These are phyloP conservation scores for Cutaneotrichosporon sp. DNA, from an alignment of 1,284 basidiomycete species.

Conservation along the genomic window DNA sequence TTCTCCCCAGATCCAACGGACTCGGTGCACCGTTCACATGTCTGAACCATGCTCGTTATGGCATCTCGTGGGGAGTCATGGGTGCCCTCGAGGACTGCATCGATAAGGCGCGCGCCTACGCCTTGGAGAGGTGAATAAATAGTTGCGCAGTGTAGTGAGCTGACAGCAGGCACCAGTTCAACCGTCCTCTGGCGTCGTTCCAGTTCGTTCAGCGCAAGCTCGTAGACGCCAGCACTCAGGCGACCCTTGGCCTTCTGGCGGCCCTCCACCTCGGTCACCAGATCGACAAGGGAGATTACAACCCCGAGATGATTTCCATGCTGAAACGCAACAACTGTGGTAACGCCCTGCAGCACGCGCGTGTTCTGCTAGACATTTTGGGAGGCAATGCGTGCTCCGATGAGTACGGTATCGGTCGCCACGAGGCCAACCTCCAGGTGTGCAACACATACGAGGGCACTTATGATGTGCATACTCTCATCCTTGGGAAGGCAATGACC, in stretches of 20 bases:
- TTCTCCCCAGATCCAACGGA: conserved; percentile 70
- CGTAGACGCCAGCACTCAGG: conserved; percentile 83
- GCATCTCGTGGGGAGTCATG: conserved; percentile 91
- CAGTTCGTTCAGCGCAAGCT: conserved; percentile 96
- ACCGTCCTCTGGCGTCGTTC: conserved; percentile 83
- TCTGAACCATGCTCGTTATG: conserved; percentile 82
- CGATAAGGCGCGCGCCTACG: conserved; percentile 70
- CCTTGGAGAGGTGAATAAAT: conserved; percentile 59
- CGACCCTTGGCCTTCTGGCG: conserved; percentile 71
- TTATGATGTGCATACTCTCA: conserved; percentile 50
- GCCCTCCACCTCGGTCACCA: conserved; percentile 75
- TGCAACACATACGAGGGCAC: conserved; percentile 87
- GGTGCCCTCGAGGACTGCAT: conserved; percentile 92
- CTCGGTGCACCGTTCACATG: conserved; percentile 83
- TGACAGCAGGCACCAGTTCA: conserved; percentile 59
- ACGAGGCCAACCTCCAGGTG: conserved; percentile 85
- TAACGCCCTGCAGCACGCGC: conserved; percentile 77
- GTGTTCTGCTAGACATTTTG: conserved; percentile 76
- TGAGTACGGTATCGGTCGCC: conserved; percentile 82
- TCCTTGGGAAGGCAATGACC: conserved; percentile 86
- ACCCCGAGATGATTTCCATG: conserved; percentile 89
- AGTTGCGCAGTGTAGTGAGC: background rate
- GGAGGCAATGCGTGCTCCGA: conserved; percentile 87
- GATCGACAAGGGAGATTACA: conserved; percentile 72
- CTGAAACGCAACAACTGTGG: conserved; percentile 96